Base-by-base conservation (phyloP, 345 rosid species). In the Camelina hispida region DNA sequence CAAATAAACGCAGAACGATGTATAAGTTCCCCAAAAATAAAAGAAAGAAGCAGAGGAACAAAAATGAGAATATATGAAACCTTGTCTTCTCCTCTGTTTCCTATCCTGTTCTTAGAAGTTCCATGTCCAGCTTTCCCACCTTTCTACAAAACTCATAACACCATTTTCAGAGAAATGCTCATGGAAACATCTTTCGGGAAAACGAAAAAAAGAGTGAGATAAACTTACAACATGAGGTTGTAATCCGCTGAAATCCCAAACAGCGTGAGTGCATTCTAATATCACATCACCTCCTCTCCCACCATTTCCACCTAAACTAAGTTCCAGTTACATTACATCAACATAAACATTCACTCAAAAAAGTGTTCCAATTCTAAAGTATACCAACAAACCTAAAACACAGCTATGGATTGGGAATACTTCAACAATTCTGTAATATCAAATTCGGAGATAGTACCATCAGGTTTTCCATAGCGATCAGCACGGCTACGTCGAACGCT, bases 231-330 rank as follows among this genome's bases (percentile, higher is more conserved):
- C 77, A 59, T 91, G 98, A 85, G 87, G 88, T 67, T 87, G 95
- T 81, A 94, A 79, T 44, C 93, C 82, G n/a, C 92, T 83, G 71
- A 94, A 90, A 82, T 94, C 97, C 98, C 97, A 91, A 72, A 94
- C 83, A 32, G 91, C 66, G 28, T 85, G 85, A 7, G 97, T 87
- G 78, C 98, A 88, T 79, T 94, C 91, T 25, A 94, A 66, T 25
- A 91, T 87, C 83, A 94, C 97, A 83, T 94, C 92, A 43, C 98
- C 98, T 54, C 97, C 98, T 83, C 87, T 87, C 62, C 98, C 98
- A 74, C 98, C 97, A 81, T 89, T 90, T 47, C 97, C 98, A 81
- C 96, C 97, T 94, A 63, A 69, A 84, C 53, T 43, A 78, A 55
- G 40, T 55, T 66, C 74, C 76, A 74, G 52, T 15, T 9, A 69